Percentiles rank a stretch among this genome's conserved stretches.
Evolutionary conservation across 768 basidiomycete genomes (phyloP).

Genomic region (Scleroderma bovista): DNA sequence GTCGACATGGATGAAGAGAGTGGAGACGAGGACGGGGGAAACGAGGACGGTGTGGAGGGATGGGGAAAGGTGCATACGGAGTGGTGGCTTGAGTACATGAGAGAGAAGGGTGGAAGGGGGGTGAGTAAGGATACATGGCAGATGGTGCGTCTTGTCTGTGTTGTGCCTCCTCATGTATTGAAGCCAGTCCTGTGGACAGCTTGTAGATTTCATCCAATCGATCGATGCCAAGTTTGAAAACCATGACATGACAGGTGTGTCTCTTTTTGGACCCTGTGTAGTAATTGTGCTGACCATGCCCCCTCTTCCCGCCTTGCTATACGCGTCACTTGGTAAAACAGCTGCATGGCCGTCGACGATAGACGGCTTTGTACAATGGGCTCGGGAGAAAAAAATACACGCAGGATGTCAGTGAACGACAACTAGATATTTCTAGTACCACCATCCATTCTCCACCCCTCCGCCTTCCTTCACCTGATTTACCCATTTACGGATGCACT

Average conservation of each 20-base stretch:
- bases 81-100: constrained; percentile 79
- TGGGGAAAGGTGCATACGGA: constrained; percentile 59
- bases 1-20: neutral
- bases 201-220: constrained; percentile 71
- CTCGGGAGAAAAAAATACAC: constrained; percentile 32
- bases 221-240: constrained; percentile 68
- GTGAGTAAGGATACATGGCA: constrained; percentile 87
- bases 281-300: neutral
- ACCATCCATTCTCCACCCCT: neutral
- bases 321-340: no score
- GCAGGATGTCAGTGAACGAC: neutral
- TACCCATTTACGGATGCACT: no score
- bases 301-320: constrained; percentile 6
- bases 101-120: constrained; percentile 59
- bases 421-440: neutral
- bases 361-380: constrained; percentile 76
- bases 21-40: neutral
- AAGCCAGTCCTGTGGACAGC: constrained; percentile 36
- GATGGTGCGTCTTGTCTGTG: constrained; percentile 48
- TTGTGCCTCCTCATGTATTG: neutral
- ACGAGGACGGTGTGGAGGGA: constrained; percentile 43
- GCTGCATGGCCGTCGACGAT: constrained; percentile 86
- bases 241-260: constrained; percentile 69
- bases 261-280: constrained; percentile 8
- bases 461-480: neutral